phyloP scores from a whole-genome alignment of 352 stramenopile species.

The Pythium rishiriense region DNA sequence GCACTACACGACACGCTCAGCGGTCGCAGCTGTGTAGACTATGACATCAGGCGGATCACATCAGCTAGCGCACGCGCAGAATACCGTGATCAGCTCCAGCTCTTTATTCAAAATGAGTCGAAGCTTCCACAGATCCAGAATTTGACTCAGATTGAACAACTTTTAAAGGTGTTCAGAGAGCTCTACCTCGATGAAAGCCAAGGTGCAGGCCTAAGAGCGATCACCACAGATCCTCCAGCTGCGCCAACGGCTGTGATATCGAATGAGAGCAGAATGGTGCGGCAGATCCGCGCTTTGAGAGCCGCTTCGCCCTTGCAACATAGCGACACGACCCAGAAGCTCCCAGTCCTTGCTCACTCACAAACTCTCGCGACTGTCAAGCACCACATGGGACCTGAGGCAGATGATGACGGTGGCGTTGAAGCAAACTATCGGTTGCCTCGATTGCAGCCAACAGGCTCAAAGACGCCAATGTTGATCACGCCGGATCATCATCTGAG shows the following conservation, averaged over 20 bases:
- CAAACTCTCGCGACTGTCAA: background rate
- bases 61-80: conserved; percentile 18
- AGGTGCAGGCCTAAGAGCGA: background rate
- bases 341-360: conserved; percentile 8
- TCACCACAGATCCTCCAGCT: background rate
- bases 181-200: conserved; percentile 30
- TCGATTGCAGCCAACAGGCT: background rate
- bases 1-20: conserved; percentile 64
- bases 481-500: conserved; percentile 11
- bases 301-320: conserved; percentile 25
- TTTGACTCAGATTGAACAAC: conserved; percentile 43
- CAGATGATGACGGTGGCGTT: background rate
- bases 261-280: conserved; percentile 47
- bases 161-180: conserved; percentile 48
- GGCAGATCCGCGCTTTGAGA: conserved; percentile 49
- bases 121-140: conserved; percentile 38
- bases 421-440: background rate
- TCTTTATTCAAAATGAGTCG: conserved; percentile 39
- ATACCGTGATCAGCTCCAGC: conserved; percentile 30
- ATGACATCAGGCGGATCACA: conserved; percentile 28
- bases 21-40: conserved; percentile 37
- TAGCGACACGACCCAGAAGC: background rate
- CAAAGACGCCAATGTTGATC: background rate
- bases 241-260: background rate
- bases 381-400: conserved; percentile 8